Percentiles rank a stretch among this genome's conserved stretches.
phyloP scores from a whole-genome alignment of 2,329 filamentous ascomycete species.

The Colletotrichum orchidophilum region DNA sequence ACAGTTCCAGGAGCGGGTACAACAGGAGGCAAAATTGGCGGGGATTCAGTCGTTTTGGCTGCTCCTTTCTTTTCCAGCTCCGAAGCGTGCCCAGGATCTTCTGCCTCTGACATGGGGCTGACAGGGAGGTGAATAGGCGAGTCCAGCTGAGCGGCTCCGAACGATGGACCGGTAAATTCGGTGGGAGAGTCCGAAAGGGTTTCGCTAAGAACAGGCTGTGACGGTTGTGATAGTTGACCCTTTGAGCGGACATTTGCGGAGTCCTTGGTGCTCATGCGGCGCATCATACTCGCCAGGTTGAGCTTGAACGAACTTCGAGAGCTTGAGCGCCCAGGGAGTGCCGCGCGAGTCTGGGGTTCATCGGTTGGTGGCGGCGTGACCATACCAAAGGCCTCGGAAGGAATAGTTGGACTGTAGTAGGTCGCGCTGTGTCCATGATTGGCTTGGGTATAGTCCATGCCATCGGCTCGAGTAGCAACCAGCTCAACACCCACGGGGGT shows the following conservation, averaged over 20 bases:
- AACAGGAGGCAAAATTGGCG: conserved; percentile 39
- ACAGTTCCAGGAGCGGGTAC: conserved; percentile 56
- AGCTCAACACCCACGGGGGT: conserved; percentile 31
- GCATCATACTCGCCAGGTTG: conserved; percentile 48
- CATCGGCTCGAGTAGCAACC: conserved; percentile 32
- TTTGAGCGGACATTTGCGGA: conserved; percentile 7
- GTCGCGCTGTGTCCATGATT: conserved; percentile 44
- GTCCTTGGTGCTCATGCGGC: conserved; percentile 41
- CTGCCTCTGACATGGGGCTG: conserved; percentile 22
- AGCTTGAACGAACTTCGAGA: conserved; percentile 47
- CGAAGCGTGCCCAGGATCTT: conserved; percentile 2
- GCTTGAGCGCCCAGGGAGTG: conserved; percentile 37
- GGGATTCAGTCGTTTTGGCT: conserved; percentile 9
- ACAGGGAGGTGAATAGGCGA: conserved; percentile 21
- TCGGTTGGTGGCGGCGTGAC: conserved; percentile 38
- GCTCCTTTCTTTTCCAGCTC: not conserved
- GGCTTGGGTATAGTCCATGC: conserved; percentile 33
- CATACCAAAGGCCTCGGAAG: conserved; percentile 53
- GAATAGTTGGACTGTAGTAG: conserved; percentile 53
- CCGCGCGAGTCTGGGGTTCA: conserved; percentile 18
- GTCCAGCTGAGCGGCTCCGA: conserved; percentile 10
- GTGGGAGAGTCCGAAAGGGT: conserved; percentile 42
- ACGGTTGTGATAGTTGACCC: conserved; percentile 8
- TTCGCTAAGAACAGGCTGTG: conserved; percentile 21
- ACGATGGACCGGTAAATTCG: conserved; percentile 35